Percentiles rank a stretch among this genome's conserved stretches.
These are phyloP conservation scores for Wallacemonas sp. DNA, from an alignment of 208 protist genomes.

Conservation along the genomic window DNA sequence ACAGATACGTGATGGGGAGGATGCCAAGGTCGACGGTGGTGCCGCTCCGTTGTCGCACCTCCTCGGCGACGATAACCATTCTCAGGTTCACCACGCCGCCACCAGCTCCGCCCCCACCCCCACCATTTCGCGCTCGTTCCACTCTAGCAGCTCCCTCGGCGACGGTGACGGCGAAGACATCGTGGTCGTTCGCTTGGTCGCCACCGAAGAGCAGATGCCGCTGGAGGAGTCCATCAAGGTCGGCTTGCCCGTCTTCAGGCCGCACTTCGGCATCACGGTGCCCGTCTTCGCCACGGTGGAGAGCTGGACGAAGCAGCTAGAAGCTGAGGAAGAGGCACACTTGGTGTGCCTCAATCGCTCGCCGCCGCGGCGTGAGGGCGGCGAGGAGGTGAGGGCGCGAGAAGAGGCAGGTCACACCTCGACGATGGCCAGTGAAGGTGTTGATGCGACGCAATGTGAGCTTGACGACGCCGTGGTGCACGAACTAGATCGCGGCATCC, in stretches of 20 bases:
- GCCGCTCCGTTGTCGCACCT: no score
- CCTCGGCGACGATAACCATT: no score
- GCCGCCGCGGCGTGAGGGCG: no score
- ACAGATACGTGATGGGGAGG: no score
- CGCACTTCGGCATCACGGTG: constrained; percentile 38
- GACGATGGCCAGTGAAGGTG: no score
- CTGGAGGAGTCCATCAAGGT: constrained; percentile 32
- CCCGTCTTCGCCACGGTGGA: constrained; percentile 34
- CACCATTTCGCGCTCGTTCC: no score
- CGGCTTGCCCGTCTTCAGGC: constrained; percentile 33
- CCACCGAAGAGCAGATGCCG: constrained; percentile 22
- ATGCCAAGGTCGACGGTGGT: no score
- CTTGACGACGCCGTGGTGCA: neutral
- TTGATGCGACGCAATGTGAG: neutral
- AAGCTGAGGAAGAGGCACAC: constrained; percentile 8
- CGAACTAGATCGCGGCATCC: constrained; percentile 9
- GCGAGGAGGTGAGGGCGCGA: no score
- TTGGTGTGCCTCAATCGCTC: neutral
- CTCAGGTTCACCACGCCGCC: no score
- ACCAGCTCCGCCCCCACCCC: no score
- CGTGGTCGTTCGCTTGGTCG: constrained; percentile 17
- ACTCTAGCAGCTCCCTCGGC: neutral
- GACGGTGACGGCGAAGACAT: neutral
- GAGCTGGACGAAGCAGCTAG: constrained; percentile 16
- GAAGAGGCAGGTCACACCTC: no score